phyloP scores from a whole-genome alignment of 805 yeast genomes.

The Wickerhamiella azyma region DNA sequence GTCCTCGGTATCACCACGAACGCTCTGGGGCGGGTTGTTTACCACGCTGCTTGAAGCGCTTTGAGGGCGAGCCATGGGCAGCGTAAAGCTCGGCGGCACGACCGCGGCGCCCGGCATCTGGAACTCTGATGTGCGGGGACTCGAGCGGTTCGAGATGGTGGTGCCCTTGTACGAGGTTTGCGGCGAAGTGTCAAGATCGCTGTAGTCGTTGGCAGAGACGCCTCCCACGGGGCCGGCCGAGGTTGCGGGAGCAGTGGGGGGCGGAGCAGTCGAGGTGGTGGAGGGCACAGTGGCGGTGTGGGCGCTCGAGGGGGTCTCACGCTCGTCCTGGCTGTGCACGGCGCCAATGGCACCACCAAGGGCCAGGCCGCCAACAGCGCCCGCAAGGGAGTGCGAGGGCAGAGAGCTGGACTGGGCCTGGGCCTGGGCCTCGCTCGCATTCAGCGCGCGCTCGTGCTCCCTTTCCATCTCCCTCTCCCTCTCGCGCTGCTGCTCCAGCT shows the following conservation, averaged over 20 bases:
- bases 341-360: conserved; percentile 19
- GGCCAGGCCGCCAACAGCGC: conserved; percentile 13
- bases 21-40: conserved; percentile 83
- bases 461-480: neutral
- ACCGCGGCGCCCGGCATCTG: conserved; percentile 10
- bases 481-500: neutral
- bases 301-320: no score
- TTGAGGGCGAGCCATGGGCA: conserved; percentile 47
- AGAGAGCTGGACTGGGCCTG: no score
- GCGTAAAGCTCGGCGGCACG: conserved; percentile 27
- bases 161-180: conserved; percentile 3
- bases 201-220: neutral
- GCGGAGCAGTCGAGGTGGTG: no score
- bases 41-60: conserved; percentile 83
- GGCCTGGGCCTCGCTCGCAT: neutral
- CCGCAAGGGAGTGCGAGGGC: no score
- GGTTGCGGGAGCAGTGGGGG: neutral
- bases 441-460: neutral
- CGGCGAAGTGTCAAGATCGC: neutral
- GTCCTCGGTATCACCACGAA: conserved; percentile 49
- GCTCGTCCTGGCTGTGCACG: conserved; percentile 9
- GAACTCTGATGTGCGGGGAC: conserved; percentile 10
- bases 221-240: neutral
- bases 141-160: conserved; percentile 7
- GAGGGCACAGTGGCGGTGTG: no score